These are phyloP conservation scores for Flammula alnicola DNA, from an alignment of 1,284 basidiomycete species.

Conservation along the genomic window DNA sequence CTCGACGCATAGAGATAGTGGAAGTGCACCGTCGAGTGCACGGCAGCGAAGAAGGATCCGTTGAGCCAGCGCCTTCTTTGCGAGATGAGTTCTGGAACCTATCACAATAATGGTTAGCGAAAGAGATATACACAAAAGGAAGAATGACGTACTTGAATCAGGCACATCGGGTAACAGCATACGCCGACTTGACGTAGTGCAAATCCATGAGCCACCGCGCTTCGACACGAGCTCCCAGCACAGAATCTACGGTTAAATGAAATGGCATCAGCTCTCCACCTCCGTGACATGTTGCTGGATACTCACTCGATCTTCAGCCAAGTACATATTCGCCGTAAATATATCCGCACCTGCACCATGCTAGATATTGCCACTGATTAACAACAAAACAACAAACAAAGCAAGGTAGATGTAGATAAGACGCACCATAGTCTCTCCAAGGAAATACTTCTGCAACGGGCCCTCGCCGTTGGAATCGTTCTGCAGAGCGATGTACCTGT, in stretches of 20 bases:
- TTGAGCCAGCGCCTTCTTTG: constrained; percentile 96
- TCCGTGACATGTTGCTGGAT: no score
- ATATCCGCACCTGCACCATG: constrained; percentile 88
- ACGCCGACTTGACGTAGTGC: constrained; percentile 94
- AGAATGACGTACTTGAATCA: constrained; percentile 59
- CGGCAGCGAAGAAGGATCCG: constrained; percentile 95
- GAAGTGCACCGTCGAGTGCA: constrained; percentile 90
- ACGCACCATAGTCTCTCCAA: constrained; percentile 86
- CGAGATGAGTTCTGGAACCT: constrained; percentile 89
- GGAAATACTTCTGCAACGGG: constrained; percentile 92
- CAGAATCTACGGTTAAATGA: constrained; percentile 64
- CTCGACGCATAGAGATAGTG: constrained; percentile 91
- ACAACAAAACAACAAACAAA: background rate
- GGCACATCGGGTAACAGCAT: constrained; percentile 92
- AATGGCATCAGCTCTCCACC: no score
- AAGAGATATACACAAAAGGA: background rate
- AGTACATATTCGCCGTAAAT: constrained; percentile 95
- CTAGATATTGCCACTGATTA: no score
- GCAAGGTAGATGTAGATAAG: background rate
- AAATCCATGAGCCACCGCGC: constrained; percentile 85
- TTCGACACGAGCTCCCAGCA: constrained; percentile 96
- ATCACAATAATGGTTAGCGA: background rate
- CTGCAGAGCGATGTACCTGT: constrained; percentile 82
- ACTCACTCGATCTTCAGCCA: constrained; percentile 85
- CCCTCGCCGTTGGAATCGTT: constrained; percentile 86